phyloP scores from a whole-genome alignment of 768 basidiomycete species.

The Termitomyces sp. region DNA sequence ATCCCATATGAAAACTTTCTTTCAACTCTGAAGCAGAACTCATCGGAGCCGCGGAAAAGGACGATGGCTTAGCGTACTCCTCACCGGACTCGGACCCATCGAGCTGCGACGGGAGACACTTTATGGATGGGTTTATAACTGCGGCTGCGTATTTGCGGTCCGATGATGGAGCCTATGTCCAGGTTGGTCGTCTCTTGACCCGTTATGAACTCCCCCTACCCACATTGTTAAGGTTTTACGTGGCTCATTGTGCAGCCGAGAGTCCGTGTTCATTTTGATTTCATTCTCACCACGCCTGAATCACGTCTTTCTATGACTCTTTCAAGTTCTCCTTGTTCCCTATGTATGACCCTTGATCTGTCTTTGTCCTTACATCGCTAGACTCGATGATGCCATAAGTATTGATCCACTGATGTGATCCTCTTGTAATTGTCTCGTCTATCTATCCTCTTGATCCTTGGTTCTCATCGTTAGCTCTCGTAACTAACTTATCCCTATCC shows the following conservation, averaged over 20 bases:
- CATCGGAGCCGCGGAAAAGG: constrained; percentile 15
- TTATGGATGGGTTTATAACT: constrained; percentile 14
- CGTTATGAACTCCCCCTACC: neutral
- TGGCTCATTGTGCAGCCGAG: neutral
- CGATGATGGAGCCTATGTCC: constrained; percentile 14
- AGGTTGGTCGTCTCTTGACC: constrained; percentile 6
- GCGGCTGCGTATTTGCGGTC: constrained; percentile 13
- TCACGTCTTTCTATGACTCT: neutral
- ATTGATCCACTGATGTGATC: neutral
- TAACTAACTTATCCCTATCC: neutral
- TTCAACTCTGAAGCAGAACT: constrained; percentile 5
- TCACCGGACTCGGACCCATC: constrained; percentile 6
- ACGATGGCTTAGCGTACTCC: constrained; percentile 14
- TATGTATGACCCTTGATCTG: neutral
- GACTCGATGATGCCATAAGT: neutral
- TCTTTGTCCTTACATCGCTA: neutral
- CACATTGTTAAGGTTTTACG: neutral
- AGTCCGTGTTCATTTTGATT: neutral
- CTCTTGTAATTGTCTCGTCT: neutral
- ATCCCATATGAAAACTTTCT: neutral
- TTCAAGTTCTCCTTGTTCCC: neutral
- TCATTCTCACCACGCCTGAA: neutral
- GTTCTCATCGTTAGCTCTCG: neutral
- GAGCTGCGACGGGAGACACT: constrained; percentile 4
- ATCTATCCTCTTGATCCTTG: neutral